phyloP scores from a whole-genome alignment of 1,139 yeast species.

The Suhomyces terraborum region DNA sequence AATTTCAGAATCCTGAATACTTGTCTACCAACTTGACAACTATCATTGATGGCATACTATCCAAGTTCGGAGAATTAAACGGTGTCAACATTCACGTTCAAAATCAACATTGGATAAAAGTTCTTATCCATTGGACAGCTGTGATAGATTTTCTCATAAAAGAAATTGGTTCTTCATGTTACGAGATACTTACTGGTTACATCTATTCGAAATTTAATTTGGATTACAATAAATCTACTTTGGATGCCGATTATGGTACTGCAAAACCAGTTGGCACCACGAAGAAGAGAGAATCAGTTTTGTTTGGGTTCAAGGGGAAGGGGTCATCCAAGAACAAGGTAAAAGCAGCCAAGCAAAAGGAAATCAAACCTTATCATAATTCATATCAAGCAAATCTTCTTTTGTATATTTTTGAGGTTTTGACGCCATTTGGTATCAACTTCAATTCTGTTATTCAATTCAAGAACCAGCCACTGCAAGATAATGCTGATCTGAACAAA shows the following conservation, averaged over 20 bases:
- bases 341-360: slow-evolving; percentile 21
- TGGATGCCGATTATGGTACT: slow-evolving; percentile 10
- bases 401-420: slow-evolving; percentile 32
- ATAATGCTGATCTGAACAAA: slow-evolving; percentile 21
- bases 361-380: slow-evolving; percentile 36
- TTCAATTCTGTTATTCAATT: slow-evolving; percentile 29
- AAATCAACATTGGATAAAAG: slow-evolving; percentile 38
- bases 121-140: slow-evolving; percentile 33
- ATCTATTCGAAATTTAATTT: slow-evolving; percentile 34
- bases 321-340: slow-evolving; percentile 22
- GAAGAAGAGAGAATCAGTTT: slow-evolving; percentile 29
- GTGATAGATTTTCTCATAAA: slow-evolving; percentile 36
- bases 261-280: slow-evolving; percentile 1
- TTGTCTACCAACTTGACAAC: slow-evolving; percentile 31
- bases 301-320: slow-evolving; percentile 35
- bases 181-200: slow-evolving; percentile 40
- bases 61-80: slow-evolving; percentile 33
- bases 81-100: slow-evolving; percentile 30
- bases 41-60: slow-evolving; percentile 36
- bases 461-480: slow-evolving; percentile 13
- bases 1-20: slow-evolving; percentile 44
- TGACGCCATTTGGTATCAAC: slow-evolving; percentile 43
- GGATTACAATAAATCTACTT: slow-evolving; percentile 7
- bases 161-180: slow-evolving; percentile 44
- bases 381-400: slow-evolving; percentile 39